Evolutionary conservation across 805 yeast genomes (phyloP), one percentile per base, ranked within the genome.

Genomic region (Metschnikowia drakensbergensis): DNA sequence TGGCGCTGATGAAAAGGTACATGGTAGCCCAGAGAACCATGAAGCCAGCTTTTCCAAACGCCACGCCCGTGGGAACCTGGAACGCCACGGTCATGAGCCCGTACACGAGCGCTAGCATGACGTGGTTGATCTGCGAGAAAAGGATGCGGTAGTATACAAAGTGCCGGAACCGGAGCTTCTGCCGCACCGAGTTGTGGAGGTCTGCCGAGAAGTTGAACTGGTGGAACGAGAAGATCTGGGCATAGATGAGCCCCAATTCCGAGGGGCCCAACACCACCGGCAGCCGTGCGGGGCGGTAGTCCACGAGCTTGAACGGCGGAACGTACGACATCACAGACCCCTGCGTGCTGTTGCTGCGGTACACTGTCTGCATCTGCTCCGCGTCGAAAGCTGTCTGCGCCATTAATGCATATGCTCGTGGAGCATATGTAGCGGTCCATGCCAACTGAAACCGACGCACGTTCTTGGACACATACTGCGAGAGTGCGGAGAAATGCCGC

Each of bases 201-300:
- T 64, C 67, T 3, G 58, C 48, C 3, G 67, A 59, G 49, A 67
- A 67, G 43, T 66, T 65, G 58, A 64, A 67, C 51, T 67, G 71
- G 49, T 67, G 68, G 52, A 67, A 63, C 23, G 70, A 59, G 47
- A 67, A 65, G 26, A 67, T 46, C 42, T 56, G 61, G 8, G 70
- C 67, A 47, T 67, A 67, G 17, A 67, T 58, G 32, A 67, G 52
- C 3, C 71, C 72, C 34, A 67, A 48, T 48, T 64, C 68, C 4
- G 67, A 58, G 5, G 72, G 71, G 0, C 71, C 71, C 23, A 67
- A 48, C 5, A 58, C 61, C 3, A 59, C 64, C 5, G 69, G 34
- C 6, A 58, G 48, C 8, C 13, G 23, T 1, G 60, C 40, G 3
- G 62, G 64, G 7, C 63, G 55, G 42, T 54, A 32, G 47, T 67